Conservation (phyloP, 2,329 filamentous ascomycete species). For the Monilinia polystroma region DNA sequence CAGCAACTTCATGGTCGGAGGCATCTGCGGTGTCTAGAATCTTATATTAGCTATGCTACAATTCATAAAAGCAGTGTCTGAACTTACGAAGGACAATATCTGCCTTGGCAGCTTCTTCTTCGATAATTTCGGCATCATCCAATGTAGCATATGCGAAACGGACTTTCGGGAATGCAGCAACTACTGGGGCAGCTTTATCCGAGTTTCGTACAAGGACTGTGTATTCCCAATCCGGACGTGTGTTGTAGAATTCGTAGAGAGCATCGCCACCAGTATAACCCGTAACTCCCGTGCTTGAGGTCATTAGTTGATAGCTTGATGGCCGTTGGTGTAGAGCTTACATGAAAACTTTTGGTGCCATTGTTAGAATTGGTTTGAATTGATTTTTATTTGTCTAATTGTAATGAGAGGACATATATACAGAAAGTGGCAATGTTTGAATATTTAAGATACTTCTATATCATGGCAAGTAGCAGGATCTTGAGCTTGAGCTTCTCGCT, state of each 20-base stretch:
- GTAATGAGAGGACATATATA: no score
- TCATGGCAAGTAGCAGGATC: no score
- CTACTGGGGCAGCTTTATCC: conserved; percentile 48
- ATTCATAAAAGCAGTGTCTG: background rate
- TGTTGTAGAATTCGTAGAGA: conserved; percentile 45
- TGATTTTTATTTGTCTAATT: background rate
- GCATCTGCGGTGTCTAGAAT: conserved; percentile 43
- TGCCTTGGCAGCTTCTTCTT: conserved; percentile 47
- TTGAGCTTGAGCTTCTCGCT: background rate
- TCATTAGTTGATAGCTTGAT: background rate
- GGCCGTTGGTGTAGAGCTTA: background rate
- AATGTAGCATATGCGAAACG: conserved; percentile 53
- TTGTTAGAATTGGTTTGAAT: background rate
- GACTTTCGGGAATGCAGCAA: conserved; percentile 47
- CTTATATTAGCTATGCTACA: conserved; percentile 7
- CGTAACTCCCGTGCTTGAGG: conserved; percentile 15
- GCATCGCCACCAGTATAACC: conserved; percentile 46
- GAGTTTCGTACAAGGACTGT: conserved; percentile 51
- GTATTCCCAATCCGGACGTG: conserved; percentile 50
- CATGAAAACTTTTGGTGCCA: conserved; percentile 37
- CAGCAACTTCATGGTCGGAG: conserved; percentile 48
- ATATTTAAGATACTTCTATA: background rate
- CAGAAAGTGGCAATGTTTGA: no score
- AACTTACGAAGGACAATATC: conserved; percentile 49
- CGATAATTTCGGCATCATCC: conserved; percentile 46